A percentile compares a stretch with the other conserved stretches of the same genome.
Conservation (phyloP, 306 rosid species). For the Acacia crassicarpa region DNA sequence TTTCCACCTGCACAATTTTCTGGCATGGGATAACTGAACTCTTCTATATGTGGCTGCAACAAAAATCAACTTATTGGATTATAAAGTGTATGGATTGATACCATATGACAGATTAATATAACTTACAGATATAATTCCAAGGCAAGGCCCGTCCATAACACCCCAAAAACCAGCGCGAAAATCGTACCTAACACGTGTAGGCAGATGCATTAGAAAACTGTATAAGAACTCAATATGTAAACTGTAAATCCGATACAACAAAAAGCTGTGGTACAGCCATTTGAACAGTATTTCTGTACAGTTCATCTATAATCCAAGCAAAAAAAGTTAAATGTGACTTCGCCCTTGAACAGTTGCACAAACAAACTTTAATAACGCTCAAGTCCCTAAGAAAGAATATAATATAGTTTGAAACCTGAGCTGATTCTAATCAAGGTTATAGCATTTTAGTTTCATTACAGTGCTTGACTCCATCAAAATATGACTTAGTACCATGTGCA, state of each 20-base stretch:
- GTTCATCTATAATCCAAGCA: background rate
- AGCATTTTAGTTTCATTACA: background rate
- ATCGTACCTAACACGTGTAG: conserved; percentile 68
- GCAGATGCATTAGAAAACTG: conserved; percentile 28
- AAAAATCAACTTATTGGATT: conserved; percentile 4
- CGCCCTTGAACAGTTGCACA: background rate
- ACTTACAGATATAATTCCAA: conserved; percentile 95
- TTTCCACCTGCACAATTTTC: conserved; percentile 80
- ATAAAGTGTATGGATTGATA: background rate
- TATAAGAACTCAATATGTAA: background rate
- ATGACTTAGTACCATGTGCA: conserved; percentile 23
- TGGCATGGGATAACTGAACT: conserved; percentile 79
- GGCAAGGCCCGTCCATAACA: conserved; percentile 84
- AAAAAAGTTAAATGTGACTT: background rate
- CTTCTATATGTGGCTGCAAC: conserved; percentile 93
- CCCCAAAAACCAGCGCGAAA: conserved; percentile 98
- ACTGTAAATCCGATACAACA: background rate
- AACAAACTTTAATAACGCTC: background rate
- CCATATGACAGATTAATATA: conserved; percentile 19
- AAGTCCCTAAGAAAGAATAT: background rate
- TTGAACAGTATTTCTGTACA: background rate
- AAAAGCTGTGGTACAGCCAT: background rate
- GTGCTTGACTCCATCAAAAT: background rate
- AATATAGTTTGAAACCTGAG: background rate
- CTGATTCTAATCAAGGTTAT: background rate